Percentiles rank a stretch among this genome's conserved stretches.
phyloP scores from a whole-genome alignment of 495 filamentous ascomycete genomes.

The Chaetomium tenue region DNA sequence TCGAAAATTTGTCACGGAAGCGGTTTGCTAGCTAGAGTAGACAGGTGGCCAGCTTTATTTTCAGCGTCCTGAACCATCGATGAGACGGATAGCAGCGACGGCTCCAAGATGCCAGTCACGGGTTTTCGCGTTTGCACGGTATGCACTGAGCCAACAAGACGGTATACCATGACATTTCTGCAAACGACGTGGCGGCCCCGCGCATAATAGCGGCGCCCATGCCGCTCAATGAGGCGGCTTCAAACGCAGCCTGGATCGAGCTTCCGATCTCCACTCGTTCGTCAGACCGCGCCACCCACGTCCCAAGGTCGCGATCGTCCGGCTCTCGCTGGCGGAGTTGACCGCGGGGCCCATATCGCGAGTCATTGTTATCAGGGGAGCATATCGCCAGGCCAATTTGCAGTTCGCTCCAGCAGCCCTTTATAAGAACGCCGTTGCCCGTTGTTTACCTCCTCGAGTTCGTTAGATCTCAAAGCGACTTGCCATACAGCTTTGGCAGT shows the following conservation, averaged over 20 bases:
- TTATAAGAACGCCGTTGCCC: not conserved
- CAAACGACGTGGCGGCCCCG: not conserved
- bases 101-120: not conserved
- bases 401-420: not conserved
- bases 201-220: not conserved
- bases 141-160: not conserved
- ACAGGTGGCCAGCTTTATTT: not conserved
- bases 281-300: conserved; percentile 10
- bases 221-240: not conserved
- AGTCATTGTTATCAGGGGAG: conserved; percentile 19
- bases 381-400: not conserved
- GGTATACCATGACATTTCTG: not conserved
- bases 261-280: conserved; percentile 4
- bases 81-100: not conserved
- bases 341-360: not conserved
- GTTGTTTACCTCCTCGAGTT: not conserved
- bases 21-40: not conserved
- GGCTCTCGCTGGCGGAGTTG: not conserved
- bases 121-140: not conserved
- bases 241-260: not conserved
- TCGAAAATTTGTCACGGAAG: not conserved
- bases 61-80: not conserved
- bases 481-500: no score
- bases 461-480: not conserved
- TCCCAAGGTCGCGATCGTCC: not conserved